Conservation (phyloP, 192 early-diverging fungal genomes). For the Coemansia sp. region DNA sequence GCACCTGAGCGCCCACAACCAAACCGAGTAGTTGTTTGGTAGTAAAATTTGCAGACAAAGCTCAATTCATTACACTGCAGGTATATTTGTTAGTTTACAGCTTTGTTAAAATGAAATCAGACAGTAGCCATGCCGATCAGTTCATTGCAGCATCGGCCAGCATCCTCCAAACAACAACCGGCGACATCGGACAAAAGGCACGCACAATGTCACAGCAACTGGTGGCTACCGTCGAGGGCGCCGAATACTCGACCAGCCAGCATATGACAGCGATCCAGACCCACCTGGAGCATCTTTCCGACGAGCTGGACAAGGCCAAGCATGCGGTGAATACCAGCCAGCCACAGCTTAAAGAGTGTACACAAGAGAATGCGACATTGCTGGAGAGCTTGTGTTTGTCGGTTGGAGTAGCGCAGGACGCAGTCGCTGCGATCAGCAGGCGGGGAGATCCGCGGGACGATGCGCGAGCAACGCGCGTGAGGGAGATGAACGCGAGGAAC, state of each 20-base stretch:
- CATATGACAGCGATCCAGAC: neutral
- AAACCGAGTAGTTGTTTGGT: too few species aligned
- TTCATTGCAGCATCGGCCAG: neutral
- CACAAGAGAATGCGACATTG: neutral
- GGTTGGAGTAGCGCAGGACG: neutral
- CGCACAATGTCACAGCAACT: neutral
- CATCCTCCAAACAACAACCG: neutral
- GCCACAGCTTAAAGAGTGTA: neutral
- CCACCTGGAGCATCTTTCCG: neutral
- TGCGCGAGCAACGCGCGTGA: neutral
- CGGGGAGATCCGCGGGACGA: neutral
- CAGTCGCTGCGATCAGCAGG: neutral
- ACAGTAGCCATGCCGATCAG: neutral
- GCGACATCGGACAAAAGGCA: neutral
- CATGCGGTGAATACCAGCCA: neutral
- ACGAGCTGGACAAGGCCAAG: neutral
- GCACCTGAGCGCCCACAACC: too few species aligned
- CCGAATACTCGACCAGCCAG: neutral
- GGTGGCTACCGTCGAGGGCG: neutral
- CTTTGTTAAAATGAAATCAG: too few species aligned
- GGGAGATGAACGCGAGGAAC: constrained; percentile 3
- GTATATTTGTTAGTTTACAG: too few species aligned
- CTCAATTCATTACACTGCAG: too few species aligned
- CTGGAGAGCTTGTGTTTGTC: neutral
- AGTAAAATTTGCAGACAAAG: too few species aligned